Base-by-base conservation (phyloP, 495 filamentous ascomycete species). In the Hamigera avellanea region DNA sequence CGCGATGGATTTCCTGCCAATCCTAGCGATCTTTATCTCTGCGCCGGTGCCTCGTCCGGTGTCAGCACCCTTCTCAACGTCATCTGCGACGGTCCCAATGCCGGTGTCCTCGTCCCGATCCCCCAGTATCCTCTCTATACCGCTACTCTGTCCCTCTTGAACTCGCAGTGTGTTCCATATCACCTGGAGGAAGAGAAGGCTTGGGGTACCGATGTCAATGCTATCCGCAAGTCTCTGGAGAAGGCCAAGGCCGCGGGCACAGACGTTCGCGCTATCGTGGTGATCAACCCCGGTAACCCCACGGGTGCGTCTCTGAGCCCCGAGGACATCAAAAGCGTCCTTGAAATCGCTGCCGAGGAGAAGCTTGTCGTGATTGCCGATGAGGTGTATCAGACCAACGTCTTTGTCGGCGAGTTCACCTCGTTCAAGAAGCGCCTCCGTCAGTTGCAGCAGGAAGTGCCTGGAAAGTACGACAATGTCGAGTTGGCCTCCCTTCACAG, bases 311-410 rank as follows among this genome's bases (percentile, higher is more conserved):
- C 79, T 39, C 72, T 98, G 16, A 61, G 76, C 27, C 64, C 79
- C 32, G 72, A 76, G 10, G 88, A 93, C 49, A 81, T 98, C 56
- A 73, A 76, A 48, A 63, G 71, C 40, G 83, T 96, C 2, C 70
- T 96, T 33, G 70, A 86, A 15, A 76, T 95, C 33, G 91, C 93
- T 18, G 79, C 81, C 8, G 69, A 88, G 56, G 75, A 96, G 66
- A 78, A 79, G 37, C 72, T 98, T 12, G 87, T 96, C 10, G 66
- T 95, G 27, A 66, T 98, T 27, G 91, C 93, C 38, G 91, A 98
- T 49, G 91, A 98, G 61, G 91, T 98, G 6, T 98, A 98, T 73
- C 91, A 98, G 63, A 96, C 93, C 52, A 98, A 98, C 57, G 81
- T 98, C 46, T 98, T 96, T 64, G 54, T 78, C 31, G 93, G 93